Percentiles rank a stretch among this genome's conserved stretches.
phyloP scores from a whole-genome alignment of 345 rosid genomes.

The Turnera subulata region DNA sequence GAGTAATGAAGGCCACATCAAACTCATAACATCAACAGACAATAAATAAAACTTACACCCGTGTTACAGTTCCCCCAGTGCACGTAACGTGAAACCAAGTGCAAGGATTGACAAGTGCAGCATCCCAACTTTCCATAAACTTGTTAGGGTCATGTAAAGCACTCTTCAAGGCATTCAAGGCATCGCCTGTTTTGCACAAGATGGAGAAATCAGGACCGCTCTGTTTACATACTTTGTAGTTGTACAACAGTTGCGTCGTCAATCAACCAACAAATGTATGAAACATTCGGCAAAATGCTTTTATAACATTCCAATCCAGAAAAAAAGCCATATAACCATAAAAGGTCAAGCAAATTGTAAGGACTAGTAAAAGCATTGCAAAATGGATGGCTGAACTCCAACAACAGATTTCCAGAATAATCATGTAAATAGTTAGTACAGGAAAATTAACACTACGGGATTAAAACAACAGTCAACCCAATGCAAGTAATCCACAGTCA shows the following conservation, averaged over 20 bases:
- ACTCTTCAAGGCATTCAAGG: slow-evolving; percentile 65
- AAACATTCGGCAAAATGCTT: neutral
- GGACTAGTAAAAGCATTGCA: no score
- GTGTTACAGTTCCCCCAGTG: slow-evolving; percentile 60
- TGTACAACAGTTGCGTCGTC: neutral
- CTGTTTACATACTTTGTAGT: neutral
- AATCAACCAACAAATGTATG: neutral
- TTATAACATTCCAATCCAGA: neutral
- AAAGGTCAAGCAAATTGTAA: neutral
- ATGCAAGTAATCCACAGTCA: slow-evolving; percentile 2
- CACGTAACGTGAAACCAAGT: slow-evolving; percentile 88
- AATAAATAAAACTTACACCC: slow-evolving; percentile 61
- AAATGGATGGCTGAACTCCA: no score
- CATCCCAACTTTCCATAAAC: slow-evolving; percentile 77
- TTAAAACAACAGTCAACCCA: neutral
- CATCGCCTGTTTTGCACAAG: slow-evolving; percentile 60
- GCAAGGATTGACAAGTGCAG: slow-evolving; percentile 75
- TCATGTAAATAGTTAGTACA: neutral
- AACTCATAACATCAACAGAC: slow-evolving; percentile 4
- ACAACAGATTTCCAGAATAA: neutral
- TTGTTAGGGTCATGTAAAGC: slow-evolving; percentile 66
- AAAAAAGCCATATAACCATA: neutral
- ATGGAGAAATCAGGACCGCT: neutral
- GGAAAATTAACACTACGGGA: neutral
- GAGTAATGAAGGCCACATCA: neutral